Percentiles rank a stretch among this genome's conserved stretches.
phyloP scores from a whole-genome alignment of 2,329 filamentous ascomycete genomes.

The Mariannaea elegans region DNA sequence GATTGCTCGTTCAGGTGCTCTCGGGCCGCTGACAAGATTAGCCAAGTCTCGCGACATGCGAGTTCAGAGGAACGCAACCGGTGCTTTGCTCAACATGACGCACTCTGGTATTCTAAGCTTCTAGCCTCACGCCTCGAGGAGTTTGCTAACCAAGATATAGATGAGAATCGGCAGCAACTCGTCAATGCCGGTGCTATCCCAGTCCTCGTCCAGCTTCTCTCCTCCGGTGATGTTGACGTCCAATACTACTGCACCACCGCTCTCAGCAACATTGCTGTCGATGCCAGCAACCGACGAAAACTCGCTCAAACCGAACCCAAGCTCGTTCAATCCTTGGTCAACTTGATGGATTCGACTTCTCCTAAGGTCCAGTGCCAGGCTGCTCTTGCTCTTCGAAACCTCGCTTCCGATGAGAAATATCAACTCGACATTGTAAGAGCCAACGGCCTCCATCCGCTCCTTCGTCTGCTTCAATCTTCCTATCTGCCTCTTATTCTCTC shows the following conservation, averaged over 20 bases:
- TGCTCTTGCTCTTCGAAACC: conserved; percentile 89
- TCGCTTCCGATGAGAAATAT: conserved; percentile 98
- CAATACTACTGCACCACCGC: conserved; percentile 99
- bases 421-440: conserved; percentile 96
- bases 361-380: conserved; percentile 99
- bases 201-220: conserved; percentile 92
- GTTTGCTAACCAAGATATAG: conserved; percentile 55
- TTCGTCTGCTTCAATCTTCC: conserved; percentile 91
- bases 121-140: too few species aligned
- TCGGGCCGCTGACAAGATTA: conserved; percentile 88
- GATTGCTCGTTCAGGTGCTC: conserved; percentile 92
- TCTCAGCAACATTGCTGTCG: conserved; percentile 97
- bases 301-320: conserved; percentile 90
- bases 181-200: conserved; percentile 98
- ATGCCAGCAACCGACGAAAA: conserved; percentile 88
- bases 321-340: conserved; percentile 91
- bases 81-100: conserved; percentile 97
- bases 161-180: conserved; percentile 97
- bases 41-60: conserved; percentile 99
- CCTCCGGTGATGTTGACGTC: conserved; percentile 93
- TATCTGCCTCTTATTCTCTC: conserved; percentile 96
- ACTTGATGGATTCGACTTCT: conserved; percentile 96
- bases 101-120: conserved; percentile 78
- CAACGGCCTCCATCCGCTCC: conserved; percentile 82
- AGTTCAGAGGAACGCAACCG: conserved; percentile 96